These are phyloP conservation scores for Sarocladium oryzae DNA, from an alignment of 2,329 filamentous ascomycete species.

Conservation along the genomic window DNA sequence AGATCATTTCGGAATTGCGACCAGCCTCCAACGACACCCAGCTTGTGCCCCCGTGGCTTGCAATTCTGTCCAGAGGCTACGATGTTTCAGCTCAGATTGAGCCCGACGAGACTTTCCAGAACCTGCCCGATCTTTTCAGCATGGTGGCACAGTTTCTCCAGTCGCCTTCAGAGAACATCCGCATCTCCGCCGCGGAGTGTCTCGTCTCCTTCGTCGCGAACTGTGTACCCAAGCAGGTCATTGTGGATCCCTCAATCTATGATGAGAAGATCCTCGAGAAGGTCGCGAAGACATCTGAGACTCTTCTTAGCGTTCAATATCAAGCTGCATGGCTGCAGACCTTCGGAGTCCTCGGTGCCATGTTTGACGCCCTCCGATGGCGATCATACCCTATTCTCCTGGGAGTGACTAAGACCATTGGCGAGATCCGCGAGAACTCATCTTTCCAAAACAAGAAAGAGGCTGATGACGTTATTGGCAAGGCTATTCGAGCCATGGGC, in stretches of 20 bases:
- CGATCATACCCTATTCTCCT: constrained; percentile 71
- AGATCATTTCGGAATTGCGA: constrained; percentile 86
- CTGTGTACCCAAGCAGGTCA: constrained; percentile 75
- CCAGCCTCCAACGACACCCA: constrained; percentile 92
- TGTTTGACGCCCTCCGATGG: constrained; percentile 86
- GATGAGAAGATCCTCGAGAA: constrained; percentile 87
- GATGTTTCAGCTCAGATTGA: constrained; percentile 86
- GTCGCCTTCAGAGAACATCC: constrained; percentile 85
- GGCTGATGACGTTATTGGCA: constrained; percentile 82
- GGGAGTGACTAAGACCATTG: constrained; percentile 70
- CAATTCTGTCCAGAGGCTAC: constrained; percentile 88
- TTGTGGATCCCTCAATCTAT: constrained; percentile 83
- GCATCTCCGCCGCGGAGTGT: constrained; percentile 90
- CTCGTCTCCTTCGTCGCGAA: constrained; percentile 88
- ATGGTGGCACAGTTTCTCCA: constrained; percentile 76
- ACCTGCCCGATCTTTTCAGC: constrained; percentile 76
- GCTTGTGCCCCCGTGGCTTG: constrained; percentile 92
- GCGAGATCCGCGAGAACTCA: constrained; percentile 80
- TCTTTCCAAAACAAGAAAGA: constrained; percentile 93
- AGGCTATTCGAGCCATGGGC: constrained; percentile 84
- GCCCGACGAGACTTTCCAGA: constrained; percentile 85
- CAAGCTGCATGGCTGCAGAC: constrained; percentile 93
- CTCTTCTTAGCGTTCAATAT: constrained; percentile 81
- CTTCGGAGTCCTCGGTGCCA: constrained; percentile 78
- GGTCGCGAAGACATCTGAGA: constrained; percentile 64